Conservation (phyloP, 306 rosid species). For the Quercus parvula region DNA sequence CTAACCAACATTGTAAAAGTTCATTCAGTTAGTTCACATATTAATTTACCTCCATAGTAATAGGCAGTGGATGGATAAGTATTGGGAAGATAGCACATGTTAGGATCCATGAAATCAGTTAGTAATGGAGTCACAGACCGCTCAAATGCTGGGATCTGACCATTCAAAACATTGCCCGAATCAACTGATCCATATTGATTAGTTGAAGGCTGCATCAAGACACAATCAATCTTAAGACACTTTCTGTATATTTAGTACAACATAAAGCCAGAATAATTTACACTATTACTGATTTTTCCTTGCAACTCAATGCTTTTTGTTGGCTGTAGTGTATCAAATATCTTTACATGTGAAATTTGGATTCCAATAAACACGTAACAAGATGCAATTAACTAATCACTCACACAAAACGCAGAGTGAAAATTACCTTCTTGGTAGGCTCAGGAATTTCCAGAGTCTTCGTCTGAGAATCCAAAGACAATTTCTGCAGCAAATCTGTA, state of each 20-base stretch:
- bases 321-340: neutral
- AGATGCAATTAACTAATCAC: neutral
- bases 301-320: too few species aligned
- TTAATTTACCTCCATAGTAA: conserved; percentile 68
- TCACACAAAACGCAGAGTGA: neutral
- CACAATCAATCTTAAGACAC: neutral
- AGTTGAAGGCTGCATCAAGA: conserved; percentile 46
- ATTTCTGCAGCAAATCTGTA: conserved; percentile 84
- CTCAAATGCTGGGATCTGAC: conserved; percentile 65
- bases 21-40: neutral
- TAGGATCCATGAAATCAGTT: conserved; percentile 70
- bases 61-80: conserved; percentile 70
- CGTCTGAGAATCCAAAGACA: conserved; percentile 71
- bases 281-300: neutral
- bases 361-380: neutral
- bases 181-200: conserved; percentile 78
- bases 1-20: neutral
- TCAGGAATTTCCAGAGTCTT: conserved; percentile 86
- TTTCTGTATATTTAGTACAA: neutral
- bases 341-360: neutral
- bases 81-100: conserved; percentile 72
- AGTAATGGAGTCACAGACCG: conserved; percentile 75
- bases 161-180: conserved; percentile 59
- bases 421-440: conserved; percentile 70
- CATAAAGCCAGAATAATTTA: neutral